These are phyloP conservation scores for Aureobasidium sp. DNA, from an alignment of 2,329 filamentous ascomycete species.

Conservation along the genomic window DNA sequence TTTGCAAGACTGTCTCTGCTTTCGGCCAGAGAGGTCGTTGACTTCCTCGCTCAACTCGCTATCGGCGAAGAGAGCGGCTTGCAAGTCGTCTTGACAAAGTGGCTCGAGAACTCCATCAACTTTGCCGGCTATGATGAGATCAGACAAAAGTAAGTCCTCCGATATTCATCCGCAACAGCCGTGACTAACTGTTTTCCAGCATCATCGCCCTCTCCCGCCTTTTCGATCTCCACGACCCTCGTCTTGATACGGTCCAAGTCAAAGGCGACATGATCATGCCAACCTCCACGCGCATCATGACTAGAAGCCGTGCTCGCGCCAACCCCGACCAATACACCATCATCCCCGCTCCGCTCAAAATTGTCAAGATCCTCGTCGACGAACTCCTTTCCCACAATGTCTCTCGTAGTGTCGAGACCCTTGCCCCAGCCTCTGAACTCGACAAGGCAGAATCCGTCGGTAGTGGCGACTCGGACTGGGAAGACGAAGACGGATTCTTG, in stretches of 20 bases:
- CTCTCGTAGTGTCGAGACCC: constrained; percentile 33
- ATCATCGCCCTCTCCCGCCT: constrained; percentile 89
- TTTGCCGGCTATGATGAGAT: constrained; percentile 99
- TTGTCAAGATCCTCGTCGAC: constrained; percentile 89
- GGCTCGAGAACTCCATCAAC: constrained; percentile 92
- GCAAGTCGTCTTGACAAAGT: constrained; percentile 82
- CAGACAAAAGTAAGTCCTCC: constrained; percentile 69
- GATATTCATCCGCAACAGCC: constrained; percentile 8
- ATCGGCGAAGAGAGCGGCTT: constrained; percentile 74
- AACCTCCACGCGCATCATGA: constrained; percentile 79
- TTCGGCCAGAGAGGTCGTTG: constrained; percentile 79
- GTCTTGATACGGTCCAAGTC: constrained; percentile 69
- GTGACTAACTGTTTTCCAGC: constrained; percentile 35
- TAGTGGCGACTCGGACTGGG: constrained; percentile 59
- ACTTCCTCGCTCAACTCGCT: constrained; percentile 64
- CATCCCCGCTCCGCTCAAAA: constrained; percentile 83
- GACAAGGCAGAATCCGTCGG: constrained; percentile 62
- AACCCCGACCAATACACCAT: constrained; percentile 87
- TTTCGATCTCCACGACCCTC: constrained; percentile 75
- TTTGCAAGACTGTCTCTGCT: constrained; percentile 84
- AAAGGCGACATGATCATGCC: constrained; percentile 85
- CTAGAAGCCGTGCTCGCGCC: constrained; percentile 76
- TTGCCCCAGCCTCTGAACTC: constrained; percentile 49
- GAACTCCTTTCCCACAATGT: constrained; percentile 71
- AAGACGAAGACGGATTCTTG: constrained; percentile 67